Evolutionary conservation across 805 yeast species (phyloP).

Genomic region (Schizosaccharomyces pombe): DNA sequence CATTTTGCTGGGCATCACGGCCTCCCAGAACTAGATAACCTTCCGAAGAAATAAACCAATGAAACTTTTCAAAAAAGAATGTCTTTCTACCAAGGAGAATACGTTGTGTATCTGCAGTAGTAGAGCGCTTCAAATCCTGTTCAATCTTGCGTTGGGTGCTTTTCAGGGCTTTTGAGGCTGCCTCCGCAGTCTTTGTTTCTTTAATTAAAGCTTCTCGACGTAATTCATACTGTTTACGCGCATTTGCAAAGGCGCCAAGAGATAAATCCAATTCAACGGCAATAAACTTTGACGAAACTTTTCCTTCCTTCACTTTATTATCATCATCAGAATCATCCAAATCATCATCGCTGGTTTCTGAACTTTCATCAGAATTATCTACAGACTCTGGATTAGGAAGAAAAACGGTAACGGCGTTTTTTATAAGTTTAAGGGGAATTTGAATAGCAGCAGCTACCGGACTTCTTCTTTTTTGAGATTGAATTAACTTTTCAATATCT

Average conservation of each 20-base stretch:
- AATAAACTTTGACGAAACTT: constrained; percentile 13
- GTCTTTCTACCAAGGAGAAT: constrained; percentile 29
- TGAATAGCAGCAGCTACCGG: constrained; percentile 36
- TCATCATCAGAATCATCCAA: constrained; percentile 9
- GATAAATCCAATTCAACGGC: constrained; percentile 43
- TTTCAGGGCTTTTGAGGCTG: constrained; percentile 52
- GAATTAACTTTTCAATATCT: constrained; percentile 53
- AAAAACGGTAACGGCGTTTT: not conserved
- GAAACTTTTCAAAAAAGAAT: constrained; percentile 81
- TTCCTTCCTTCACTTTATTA: not conserved
- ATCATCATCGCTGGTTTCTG: constrained; percentile 9
- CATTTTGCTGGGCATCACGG: constrained; percentile 55
- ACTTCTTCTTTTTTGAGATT: constrained; percentile 42
- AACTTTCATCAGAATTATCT: not conserved
- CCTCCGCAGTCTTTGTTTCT: constrained; percentile 57
- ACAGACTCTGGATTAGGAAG: not conserved
- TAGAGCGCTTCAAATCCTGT: constrained; percentile 37
- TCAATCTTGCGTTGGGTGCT: constrained; percentile 60
- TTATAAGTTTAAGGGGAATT: not conserved
- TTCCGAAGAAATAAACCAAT: constrained; percentile 84
- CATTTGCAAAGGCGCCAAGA: constrained; percentile 69
- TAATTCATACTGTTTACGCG: constrained; percentile 54
- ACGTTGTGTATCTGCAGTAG: constrained; percentile 38
- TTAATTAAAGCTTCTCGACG: constrained; percentile 56
- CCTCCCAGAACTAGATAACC: constrained; percentile 68